Base-by-base conservation (phyloP, 2,329 filamentous ascomycete genomes). In the Pseudogymnoascus sp. region DNA sequence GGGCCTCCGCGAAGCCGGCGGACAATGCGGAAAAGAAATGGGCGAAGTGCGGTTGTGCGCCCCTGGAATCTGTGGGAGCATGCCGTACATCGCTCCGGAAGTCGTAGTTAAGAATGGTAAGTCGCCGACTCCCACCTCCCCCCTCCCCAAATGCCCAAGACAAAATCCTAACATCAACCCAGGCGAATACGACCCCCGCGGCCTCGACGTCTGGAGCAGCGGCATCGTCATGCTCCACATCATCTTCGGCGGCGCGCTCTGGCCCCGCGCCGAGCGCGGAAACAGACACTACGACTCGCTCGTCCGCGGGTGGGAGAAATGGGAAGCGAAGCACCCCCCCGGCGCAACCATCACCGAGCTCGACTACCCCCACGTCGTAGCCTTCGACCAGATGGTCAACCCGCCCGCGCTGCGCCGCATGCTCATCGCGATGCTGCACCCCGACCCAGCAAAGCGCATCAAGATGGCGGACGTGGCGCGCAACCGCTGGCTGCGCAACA, bases 51-150 rank as follows among this genome's bases (percentile, higher is more conserved):
- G 90, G 41, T 80, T 88, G 36, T 95, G 90, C 74, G 79, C 83
- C 48, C 90, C 92, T 4, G 92, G 90, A 19, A 89, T 96, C 69
- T 93, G 91, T 74, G 92, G 92, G 67, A 93, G 90, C 72, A 81
- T 89, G 70, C 92, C 92, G 1, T 96, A 96, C 74, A 92, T 95
- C 70, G 90, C 92, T 0, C 92, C 92, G 1, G 92, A 96, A 74
- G 90, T 96, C 4, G 79, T 95, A 37, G 81, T 81, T 54, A 90
- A 90, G 79, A 80, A 85, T 67, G 76, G 78, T 71, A 76, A 80
- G n/a, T n/a, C n/a, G n/a, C n/a, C n/a, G n/a, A n/a, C n/a, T n/a
- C n/a, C n/a, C n/a, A n/a, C n/a, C n/a, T 62, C 86, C 14, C 6
- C 6, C 83, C 36, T 6, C n/a, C 64, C 19, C 14, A 39, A 16